Evolutionary conservation across 441 rosid species (phyloP), one percentile per base, ranked within the genome.

Genomic region (Populus hybrid): DNA sequence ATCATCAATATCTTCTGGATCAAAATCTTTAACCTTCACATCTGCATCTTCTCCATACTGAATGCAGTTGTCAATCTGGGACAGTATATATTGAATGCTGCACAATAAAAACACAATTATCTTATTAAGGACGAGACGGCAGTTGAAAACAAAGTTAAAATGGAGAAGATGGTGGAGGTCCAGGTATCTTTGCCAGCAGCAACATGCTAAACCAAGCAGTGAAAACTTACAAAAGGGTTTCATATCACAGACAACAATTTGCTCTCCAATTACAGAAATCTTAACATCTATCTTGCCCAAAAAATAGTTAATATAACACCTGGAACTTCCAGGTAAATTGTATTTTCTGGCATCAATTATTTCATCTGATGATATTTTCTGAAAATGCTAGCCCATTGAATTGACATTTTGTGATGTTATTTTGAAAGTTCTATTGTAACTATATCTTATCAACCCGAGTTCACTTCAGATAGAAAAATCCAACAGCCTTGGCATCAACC

Each of bases 11-110:
- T 85, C 87, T 4, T 82, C 88, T 2, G 87, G 89, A 82, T 89
- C 97, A 11, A 92, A 86, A 85, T 95, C 98, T 86, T 77, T 91
- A 69, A 95, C 85, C 84, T 94, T 95, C 73, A 95, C 94, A 28
- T 94, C 99, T 7, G 93, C 94, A 26, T 94, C 98, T 92, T 94
- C 98, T 64, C 97, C 99, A 71, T 85, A 92, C 84, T 95, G 99
- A 80, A 95, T 95, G 85, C 93, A 86, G 74, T 74, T 84, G 84
- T 94, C 99, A 28, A 95, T 95, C 80, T 95, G 97, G 11, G 89
- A 81, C 84, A 94, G 57, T 20, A 91, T 90, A 78, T 91, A 91
- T 3, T 75, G 89, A 72, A 92, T 89, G 76, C 98, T 92, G 95
- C 81, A 70, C 7, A 73, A 66, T 35, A 40, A 38, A 40, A 42